Evolutionary conservation across 805 yeast genomes (phyloP), one percentile per base, ranked within the genome.

Genomic region (Schwanniomyces pseudopolymorphus): DNA sequence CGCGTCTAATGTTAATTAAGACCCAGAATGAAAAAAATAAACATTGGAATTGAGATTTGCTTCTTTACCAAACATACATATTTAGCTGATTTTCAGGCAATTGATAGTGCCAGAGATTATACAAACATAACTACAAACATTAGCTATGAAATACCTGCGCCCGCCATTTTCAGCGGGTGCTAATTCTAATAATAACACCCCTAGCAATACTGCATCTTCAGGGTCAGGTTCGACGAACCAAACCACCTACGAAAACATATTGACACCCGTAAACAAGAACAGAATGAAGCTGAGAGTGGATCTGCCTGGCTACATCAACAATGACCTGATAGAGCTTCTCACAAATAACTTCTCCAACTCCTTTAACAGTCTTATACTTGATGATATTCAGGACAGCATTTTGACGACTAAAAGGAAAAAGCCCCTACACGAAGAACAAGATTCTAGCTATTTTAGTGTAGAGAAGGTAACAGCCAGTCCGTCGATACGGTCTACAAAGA

Each of bases 301-400:
- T 7, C 43, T 19, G 27, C 27, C 28, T 5, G 20, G 14, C 4
- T 20, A 40, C n/a, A 33, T 35, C 14, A 33, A 44, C 9, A 25
- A 44, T 17, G 40, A 42, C 22, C 45, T 42, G 22, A 44, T 66
- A 25, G 74, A 71, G 33, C 62, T 66, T 50, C 69, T 66, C 45
- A 64, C 75, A 39, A 67, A 71, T 54, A 62, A 64, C 51, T 70
- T 72, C 44, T 69, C 74, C 25, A 56, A 72, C 27, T 69, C 75
- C 20, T 72, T 72, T 63, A 72, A 71, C 55, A 64, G 72, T 42
- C 63, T 72, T 55, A 69, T 72, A 9, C 52, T 72, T 37, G 74
- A 70, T 26, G 77, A 71, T 47, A 48, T 56, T 39, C 60, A 57
- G 5, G 65, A 64, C 25, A 65, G 58, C 5, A 43, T 54, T 33